Base-by-base conservation (phyloP, 495 filamentous ascomycete genomes). In the Evernia prunastri region DNA sequence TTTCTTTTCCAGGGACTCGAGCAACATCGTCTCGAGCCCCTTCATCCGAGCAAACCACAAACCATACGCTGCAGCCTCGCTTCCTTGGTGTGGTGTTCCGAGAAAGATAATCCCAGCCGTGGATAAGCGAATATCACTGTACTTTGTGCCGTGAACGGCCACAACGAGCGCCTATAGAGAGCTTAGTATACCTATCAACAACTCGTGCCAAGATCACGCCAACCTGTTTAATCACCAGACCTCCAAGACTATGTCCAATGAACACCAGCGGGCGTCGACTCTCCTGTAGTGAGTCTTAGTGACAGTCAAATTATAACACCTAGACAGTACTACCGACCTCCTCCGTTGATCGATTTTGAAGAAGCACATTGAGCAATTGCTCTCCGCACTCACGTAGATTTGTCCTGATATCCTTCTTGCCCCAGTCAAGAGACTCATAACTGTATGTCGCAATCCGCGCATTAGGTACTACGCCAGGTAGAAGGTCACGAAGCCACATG, bases 391-490 rank as follows among this genome's bases (percentile, higher is more conserved):
- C 17, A 17, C 12, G 17, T 25, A 23, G n/a, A 39, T 36, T 58
- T 17, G 23, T 36, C 29, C 40, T 58, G 23, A 40, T n/a, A 27
- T 36, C 35, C 11, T 11, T 20, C 25, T 9, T 25, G 17, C 36
- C 20, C 35, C 35, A 58, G 12, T 58, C 27, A 25, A n/a, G n/a
- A n/a, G 35, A 58, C 29, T 58, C 35, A 29, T 58, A 58, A 40
- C 27, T 58, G 7, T 39, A 58, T 23, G 20, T 58, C 20, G 27
- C 27, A 29, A 58, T 58, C 18, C 56, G 56, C 17, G n/a, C 36
- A 40, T 58, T 18, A 17, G 35, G 35, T 40, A 58, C 23, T 18
- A 25, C 11, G 25, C 15, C 56, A 23, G 35, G 35, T 17, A 58
- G 29, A n/a, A 58, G 8, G 56, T 58, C 35, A 7, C 12, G n/a